Evolutionary conservation across 75 land plant species (phyloP).

Genomic region (Sequoiadendron giganteum): DNA sequence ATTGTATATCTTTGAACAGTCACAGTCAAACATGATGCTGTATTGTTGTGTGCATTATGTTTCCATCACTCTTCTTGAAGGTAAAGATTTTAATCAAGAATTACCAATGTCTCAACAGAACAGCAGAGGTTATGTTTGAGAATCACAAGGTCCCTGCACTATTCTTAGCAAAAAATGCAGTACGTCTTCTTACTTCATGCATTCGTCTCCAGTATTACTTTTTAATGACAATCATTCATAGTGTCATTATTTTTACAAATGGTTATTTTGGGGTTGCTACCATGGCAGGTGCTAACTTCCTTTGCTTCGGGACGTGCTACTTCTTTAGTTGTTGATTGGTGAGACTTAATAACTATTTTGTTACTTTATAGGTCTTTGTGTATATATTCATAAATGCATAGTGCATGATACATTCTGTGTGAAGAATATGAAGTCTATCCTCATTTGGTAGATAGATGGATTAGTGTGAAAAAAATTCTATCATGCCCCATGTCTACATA

Average conservation of each 20-base stretch:
- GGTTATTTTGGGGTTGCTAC: background rate
- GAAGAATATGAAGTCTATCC: background rate
- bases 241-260: background rate
- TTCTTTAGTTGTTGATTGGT: conserved; percentile 94
- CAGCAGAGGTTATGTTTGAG: conserved; percentile 98
- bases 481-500: background rate
- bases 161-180: conserved; percentile 98
- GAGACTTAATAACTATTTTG: background rate
- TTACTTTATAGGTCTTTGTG: background rate
- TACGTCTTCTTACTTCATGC: conserved; percentile 31
- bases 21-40: background rate
- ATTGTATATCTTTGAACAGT: background rate
- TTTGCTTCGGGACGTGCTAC: conserved; percentile 98
- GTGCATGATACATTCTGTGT: background rate
- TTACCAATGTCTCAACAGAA: conserved; percentile 41
- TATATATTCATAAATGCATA: background rate
- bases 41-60: background rate
- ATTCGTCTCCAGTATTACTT: background rate
- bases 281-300: conserved; percentile 79
- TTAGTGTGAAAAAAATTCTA: background rate
- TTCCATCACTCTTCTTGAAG: background rate
- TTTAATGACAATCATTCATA: background rate
- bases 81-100: conserved; percentile 1
- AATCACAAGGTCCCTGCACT: conserved; percentile 92
- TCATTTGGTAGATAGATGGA: background rate